Base-by-base conservation (phyloP, 345 rosid genomes). In the Ailanthus altissimus region DNA sequence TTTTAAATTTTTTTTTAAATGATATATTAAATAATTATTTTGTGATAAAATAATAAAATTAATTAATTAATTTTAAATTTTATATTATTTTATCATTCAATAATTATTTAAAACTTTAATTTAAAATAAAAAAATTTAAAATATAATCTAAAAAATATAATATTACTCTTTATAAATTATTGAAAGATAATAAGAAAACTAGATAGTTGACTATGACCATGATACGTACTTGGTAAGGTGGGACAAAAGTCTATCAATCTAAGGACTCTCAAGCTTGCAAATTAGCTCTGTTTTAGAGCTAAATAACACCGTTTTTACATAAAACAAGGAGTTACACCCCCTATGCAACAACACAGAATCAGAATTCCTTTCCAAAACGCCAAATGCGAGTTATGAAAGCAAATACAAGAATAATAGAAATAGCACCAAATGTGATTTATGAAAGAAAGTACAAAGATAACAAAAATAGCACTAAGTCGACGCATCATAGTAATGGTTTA, bases 231-330 rank as follows among this genome's bases (percentile, higher is more conserved):
- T 66, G 14, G 40, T 73, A 67, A 42, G 51, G 73, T 26, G 53
- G 73, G 38, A 56, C 56, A 16, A 56, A 54, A 9, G 73, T 43
- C 43, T 13, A 60, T 70, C 75, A 36, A 69, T 69, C 59, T 59
- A 77, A 77, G 32, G 25, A 26, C 69, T 36, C 21, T 47, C 32
- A 61, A 32, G 68, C 77, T 26, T 47, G 15, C 20, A 74, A 32
- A 0, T 5, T 71, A 21, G 9, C 36, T 73, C 43, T 45, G 76
- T 15, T 58, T 32, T 40, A 21, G 9, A 18, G 51, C 12, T 21
- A 14, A 56, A 40, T 11, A 70, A 51, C 4, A 70, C 4, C 23
- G 25, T 47, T 25, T 46, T 28, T 25, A 26, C 42, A 15, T 6
- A 67, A 4, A 67, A 66, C 32, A 66, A 42, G 43, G 18, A 43